phyloP scores from a whole-genome alignment of 2,329 filamentous ascomycete genomes.

The Lizonia empirigonia region DNA sequence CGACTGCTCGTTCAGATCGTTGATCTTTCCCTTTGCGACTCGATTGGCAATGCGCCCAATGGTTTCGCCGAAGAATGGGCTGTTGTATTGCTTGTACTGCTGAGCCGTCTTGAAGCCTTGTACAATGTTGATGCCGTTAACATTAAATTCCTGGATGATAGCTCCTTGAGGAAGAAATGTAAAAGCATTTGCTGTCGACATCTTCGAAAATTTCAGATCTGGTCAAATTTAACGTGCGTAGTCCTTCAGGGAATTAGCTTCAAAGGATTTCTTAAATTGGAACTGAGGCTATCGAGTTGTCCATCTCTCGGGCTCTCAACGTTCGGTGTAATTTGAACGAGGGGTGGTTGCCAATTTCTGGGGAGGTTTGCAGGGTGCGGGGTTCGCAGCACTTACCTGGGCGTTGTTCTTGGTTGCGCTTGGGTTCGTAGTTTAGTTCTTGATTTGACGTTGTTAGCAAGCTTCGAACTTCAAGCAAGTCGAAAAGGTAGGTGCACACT shows the following conservation, averaged over 20 bases:
- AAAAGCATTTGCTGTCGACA: conserved; percentile 44
- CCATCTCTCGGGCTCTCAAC: background rate
- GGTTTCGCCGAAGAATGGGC: conserved; percentile 86
- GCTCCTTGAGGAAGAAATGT: conserved; percentile 76
- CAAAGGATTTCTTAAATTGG: background rate
- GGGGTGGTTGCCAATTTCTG: conserved; percentile 10
- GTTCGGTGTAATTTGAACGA: background rate
- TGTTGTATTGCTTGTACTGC: conserved; percentile 75
- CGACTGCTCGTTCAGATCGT: conserved; percentile 71
- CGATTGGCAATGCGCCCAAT: conserved; percentile 87
- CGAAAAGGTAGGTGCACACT: background rate
- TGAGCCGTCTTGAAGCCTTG: conserved; percentile 79
- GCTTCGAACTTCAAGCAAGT: no score
- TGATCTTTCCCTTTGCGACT: conserved; percentile 72
- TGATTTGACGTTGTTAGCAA: no score
- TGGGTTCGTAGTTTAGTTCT: background rate
- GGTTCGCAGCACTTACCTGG: conserved; percentile 25
- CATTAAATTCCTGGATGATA: conserved; percentile 79
- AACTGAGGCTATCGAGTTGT: background rate
- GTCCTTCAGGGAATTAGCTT: conserved; percentile 1
- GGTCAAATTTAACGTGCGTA: background rate
- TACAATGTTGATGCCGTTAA: conserved; percentile 84
- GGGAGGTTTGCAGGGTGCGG: conserved; percentile 15
- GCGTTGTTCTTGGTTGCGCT: conserved; percentile 2
- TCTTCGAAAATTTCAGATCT: conserved; percentile 17